These are phyloP conservation scores for Mrakia blollopis DNA, from an alignment of 768 basidiomycete genomes.

Conservation along the genomic window DNA sequence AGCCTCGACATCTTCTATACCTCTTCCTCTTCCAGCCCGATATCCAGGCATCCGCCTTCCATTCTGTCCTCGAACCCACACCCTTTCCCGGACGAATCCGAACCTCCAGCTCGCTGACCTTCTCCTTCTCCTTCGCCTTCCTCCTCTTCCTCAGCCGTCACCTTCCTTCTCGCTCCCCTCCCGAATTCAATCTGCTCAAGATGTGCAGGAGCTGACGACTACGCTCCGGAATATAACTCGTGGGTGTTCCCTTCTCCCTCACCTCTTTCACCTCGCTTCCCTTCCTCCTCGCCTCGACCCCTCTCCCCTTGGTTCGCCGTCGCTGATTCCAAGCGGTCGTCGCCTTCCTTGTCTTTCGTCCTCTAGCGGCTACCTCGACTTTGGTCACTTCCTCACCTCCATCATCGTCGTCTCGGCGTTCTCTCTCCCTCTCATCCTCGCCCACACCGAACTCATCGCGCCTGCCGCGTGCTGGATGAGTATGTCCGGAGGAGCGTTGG, in stretches of 20 bases:
- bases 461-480: conserved; percentile 87
- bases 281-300: too few species aligned
- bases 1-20: too few species aligned
- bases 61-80: neutral
- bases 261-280: too few species aligned
- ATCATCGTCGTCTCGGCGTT: conserved; percentile 88
- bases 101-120: neutral
- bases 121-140: conserved; percentile 11
- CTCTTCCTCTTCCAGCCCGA: neutral
- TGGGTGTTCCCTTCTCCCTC: conserved; percentile 3
- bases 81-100: neutral
- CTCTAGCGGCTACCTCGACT: conserved; percentile 55
- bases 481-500: conserved; percentile 22
- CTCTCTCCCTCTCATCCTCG: conserved; percentile 82
- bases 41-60: neutral
- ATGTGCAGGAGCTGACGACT: conserved; percentile 78
- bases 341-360: too few species aligned
- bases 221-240: conserved; percentile 64
- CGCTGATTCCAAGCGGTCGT: too few species aligned
- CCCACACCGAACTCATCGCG: conserved; percentile 82
- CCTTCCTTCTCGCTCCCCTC: conserved; percentile 89
- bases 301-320: too few species aligned
- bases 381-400: conserved; percentile 90
- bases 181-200: conserved; percentile 93
- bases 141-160: conserved; percentile 58